phyloP scores from a whole-genome alignment of 768 basidiomycete genomes.

The Lepiota subincarnata region DNA sequence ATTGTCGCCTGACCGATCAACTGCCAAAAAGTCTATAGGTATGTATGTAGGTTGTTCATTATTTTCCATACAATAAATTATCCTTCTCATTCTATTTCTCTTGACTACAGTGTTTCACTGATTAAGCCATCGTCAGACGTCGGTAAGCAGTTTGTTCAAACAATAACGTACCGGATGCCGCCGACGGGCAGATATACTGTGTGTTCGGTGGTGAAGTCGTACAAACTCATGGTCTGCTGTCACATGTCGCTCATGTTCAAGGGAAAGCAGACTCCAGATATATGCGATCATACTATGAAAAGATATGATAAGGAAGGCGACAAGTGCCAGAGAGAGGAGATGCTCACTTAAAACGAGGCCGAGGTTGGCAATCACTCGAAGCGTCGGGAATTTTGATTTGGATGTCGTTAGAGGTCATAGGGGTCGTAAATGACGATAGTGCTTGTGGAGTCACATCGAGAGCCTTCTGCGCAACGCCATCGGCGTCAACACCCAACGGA shows the following conservation, averaged over 20 bases:
- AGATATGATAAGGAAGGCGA: not conserved
- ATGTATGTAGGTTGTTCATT: too few species aligned
- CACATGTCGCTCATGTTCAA: not conserved
- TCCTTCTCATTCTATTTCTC: not conserved
- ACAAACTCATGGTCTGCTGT: slow-evolving; percentile 3
- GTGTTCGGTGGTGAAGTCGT: slow-evolving; percentile 7
- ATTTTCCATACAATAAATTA: not conserved
- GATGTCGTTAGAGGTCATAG: not conserved
- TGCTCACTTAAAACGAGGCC: not conserved
- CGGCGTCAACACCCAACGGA: not conserved
- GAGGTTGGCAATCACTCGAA: not conserved
- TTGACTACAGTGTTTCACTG: not conserved
- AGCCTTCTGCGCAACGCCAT: not conserved
- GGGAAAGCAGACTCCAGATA: not conserved
- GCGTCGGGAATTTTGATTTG: not conserved
- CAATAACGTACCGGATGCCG: slow-evolving; percentile 16
- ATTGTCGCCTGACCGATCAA: not conserved
- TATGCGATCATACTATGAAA: not conserved
- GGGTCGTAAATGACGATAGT: not conserved
- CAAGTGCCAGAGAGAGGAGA: not conserved
- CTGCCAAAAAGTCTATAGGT: not conserved
- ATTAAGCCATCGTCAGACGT: not conserved
- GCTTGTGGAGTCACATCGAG: not conserved
- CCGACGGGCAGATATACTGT: slow-evolving; percentile 12
- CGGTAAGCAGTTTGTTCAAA: not conserved